phyloP scores from a whole-genome alignment of 768 basidiomycete species.

The Botryobasidium botryosum region DNA sequence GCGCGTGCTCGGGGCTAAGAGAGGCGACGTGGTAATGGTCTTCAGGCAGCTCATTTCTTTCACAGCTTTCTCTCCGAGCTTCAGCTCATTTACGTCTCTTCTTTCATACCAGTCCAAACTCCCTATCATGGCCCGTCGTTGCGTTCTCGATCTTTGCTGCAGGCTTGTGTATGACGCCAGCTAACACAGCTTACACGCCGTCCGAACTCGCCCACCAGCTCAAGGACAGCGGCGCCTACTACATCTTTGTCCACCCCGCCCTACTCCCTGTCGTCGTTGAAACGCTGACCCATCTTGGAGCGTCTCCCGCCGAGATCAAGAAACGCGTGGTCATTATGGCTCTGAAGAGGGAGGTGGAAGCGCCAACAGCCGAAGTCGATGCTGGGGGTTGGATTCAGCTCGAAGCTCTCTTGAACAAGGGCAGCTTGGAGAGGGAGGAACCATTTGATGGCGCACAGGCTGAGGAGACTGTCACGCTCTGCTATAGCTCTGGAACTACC shows the following conservation, averaged over 20 bases:
- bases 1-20: conserved; percentile 18
- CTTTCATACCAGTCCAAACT: conserved; percentile 38
- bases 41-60: conserved; percentile 19
- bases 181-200: conserved; percentile 54
- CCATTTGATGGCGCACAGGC: conserved; percentile 35
- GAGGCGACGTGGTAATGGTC: conserved; percentile 44
- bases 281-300: conserved; percentile 36
- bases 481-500: too few relatives aligned
- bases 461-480: conserved; percentile 46
- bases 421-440: conserved; percentile 36
- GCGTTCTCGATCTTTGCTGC: conserved; percentile 38
- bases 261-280: conserved; percentile 36
- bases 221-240: conserved; percentile 41
- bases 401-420: conserved; percentile 34
- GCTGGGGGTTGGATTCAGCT: conserved; percentile 19
- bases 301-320: conserved; percentile 31
- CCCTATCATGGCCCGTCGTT: conserved; percentile 35
- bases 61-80: not conserved
- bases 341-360: not conserved
- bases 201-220: conserved; percentile 60
- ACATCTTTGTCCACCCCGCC: conserved; percentile 49
- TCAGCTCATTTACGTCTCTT: not conserved
- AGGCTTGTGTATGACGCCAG: conserved; percentile 50
- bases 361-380: not conserved
- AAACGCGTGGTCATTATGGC: conserved; percentile 38